These are phyloP conservation scores for Hyaloscypha hepaticicola DNA, from an alignment of 495 filamentous ascomycete species.

Conservation along the genomic window DNA sequence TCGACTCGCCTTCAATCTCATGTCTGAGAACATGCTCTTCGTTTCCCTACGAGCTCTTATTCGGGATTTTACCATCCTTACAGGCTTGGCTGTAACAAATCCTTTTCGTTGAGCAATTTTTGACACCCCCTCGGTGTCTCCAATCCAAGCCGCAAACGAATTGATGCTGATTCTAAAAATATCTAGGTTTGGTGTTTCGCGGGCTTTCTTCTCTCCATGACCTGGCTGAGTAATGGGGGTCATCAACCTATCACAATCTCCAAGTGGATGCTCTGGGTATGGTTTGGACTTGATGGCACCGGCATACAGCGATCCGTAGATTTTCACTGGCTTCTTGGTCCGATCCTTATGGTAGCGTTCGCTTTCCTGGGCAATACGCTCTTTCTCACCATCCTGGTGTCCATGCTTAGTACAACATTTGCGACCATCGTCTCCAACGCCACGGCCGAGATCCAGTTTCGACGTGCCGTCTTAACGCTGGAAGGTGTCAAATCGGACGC, in stretches of 20 bases:
- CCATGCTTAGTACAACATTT: constrained; percentile 73
- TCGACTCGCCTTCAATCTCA: constrained; percentile 70
- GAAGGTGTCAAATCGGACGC: constrained; percentile 71
- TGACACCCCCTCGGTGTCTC: no score
- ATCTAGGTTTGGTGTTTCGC: constrained; percentile 62
- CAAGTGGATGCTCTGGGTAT: constrained; percentile 82
- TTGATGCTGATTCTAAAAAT: background rate
- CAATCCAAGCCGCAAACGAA: background rate
- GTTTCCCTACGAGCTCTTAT: constrained; percentile 72
- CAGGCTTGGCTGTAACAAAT: constrained; percentile 48
- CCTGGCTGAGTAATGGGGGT: constrained; percentile 55
- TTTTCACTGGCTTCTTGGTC: constrained; percentile 66
- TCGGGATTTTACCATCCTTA: constrained; percentile 66
- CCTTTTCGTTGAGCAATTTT: no score
- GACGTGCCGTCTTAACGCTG: constrained; percentile 68
- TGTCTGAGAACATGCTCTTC: constrained; percentile 73
- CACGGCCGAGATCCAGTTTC: constrained; percentile 68
- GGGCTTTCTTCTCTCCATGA: constrained; percentile 69
- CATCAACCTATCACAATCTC: constrained; percentile 51
- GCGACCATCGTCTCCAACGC: constrained; percentile 63
- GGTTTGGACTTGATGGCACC: constrained; percentile 75
- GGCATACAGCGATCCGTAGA: constrained; percentile 64
- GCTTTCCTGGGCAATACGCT: constrained; percentile 74
- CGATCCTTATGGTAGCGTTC: constrained; percentile 68
- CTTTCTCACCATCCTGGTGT: constrained; percentile 69